Evolutionary conservation across 176 grass and related monocot species (phyloP).

Genomic region (Paspalum vaginatum): DNA sequence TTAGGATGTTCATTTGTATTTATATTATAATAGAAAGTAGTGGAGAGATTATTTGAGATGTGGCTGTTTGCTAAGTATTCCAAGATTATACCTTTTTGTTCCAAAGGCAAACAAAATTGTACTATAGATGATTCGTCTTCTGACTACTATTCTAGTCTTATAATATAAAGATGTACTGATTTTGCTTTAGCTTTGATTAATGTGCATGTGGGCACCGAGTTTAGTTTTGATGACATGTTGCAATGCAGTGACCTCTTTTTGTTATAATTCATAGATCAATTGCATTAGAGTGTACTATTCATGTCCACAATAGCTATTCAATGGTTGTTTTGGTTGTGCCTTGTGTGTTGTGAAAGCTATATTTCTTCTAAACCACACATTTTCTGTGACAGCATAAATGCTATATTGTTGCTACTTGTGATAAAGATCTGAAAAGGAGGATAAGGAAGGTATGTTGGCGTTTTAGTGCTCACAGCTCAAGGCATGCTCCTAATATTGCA

Average conservation of each 20-base stretch:
- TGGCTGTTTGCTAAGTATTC: background rate
- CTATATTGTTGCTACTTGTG: slow-evolving; percentile 90
- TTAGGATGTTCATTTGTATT: too few relatives aligned
- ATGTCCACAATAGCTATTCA: background rate
- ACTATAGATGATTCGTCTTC: background rate
- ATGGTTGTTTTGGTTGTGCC: background rate
- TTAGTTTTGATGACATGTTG: background rate
- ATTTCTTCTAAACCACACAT: background rate
- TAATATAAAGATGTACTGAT: background rate
- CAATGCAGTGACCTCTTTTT: background rate
- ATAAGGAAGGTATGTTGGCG: slow-evolving; percentile 67
- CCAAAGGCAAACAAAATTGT: background rate
- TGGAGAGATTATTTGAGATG: background rate
- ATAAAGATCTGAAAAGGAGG: slow-evolving; percentile 88
- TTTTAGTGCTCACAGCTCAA: background rate
- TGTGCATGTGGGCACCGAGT: background rate
- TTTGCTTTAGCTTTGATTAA: background rate
- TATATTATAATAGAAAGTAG: too few relatives aligned
- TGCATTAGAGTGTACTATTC: background rate
- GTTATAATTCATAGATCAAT: background rate
- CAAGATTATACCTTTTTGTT: background rate
- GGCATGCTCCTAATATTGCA: background rate
- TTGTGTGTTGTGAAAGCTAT: background rate
- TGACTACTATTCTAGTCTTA: background rate
- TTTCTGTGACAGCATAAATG: slow-evolving; percentile 74